Percentiles rank a stretch among this genome's conserved stretches.
These are phyloP conservation scores for Geotrichum bryndzae DNA, from an alignment of 1,139 yeast genomes.

Conservation along the genomic window DNA sequence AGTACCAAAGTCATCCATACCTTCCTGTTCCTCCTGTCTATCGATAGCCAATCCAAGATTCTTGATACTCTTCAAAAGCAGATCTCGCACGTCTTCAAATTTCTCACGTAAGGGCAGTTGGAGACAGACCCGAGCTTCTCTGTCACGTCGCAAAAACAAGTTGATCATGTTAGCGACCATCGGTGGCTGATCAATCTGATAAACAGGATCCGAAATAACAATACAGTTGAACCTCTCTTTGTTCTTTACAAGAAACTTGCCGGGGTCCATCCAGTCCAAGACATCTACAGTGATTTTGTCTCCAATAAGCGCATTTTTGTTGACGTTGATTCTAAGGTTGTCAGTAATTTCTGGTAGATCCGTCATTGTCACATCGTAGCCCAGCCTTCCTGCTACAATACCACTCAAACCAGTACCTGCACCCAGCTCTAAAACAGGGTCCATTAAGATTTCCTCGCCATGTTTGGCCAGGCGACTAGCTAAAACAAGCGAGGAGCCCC, in stretches of 20 bases:
- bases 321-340: slow-evolving; percentile 56
- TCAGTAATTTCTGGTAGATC: slow-evolving; percentile 74
- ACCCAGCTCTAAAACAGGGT: slow-evolving; percentile 71
- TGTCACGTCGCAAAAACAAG: slow-evolving; percentile 33
- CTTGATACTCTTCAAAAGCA: slow-evolving; percentile 49
- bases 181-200: slow-evolving; percentile 72
- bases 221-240: slow-evolving; percentile 47
- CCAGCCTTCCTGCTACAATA: slow-evolving; percentile 49
- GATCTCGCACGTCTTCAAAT: slow-evolving; percentile 58
- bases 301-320: slow-evolving; percentile 41
- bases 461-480: slow-evolving; percentile 47
- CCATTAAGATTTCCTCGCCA: slow-evolving; percentile 24
- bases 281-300: slow-evolving; percentile 40
- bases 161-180: slow-evolving; percentile 59
- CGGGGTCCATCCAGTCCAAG: slow-evolving; percentile 73
- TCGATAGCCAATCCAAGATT: slow-evolving; percentile 30
- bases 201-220: slow-evolving; percentile 80
- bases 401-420: slow-evolving; percentile 94
- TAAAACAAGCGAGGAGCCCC: slow-evolving; percentile 85
- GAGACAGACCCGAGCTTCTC: slow-evolving; percentile 43
- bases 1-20: slow-evolving; percentile 83
- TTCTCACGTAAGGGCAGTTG: slow-evolving; percentile 70
- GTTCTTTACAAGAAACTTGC: slow-evolving; percentile 32
- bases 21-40: slow-evolving; percentile 45
- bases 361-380: slow-evolving; percentile 53